A percentile compares a stretch with the other conserved stretches of the same genome.
Conservation (phyloP, 345 rosid species). For the Aegle marmelos region DNA sequence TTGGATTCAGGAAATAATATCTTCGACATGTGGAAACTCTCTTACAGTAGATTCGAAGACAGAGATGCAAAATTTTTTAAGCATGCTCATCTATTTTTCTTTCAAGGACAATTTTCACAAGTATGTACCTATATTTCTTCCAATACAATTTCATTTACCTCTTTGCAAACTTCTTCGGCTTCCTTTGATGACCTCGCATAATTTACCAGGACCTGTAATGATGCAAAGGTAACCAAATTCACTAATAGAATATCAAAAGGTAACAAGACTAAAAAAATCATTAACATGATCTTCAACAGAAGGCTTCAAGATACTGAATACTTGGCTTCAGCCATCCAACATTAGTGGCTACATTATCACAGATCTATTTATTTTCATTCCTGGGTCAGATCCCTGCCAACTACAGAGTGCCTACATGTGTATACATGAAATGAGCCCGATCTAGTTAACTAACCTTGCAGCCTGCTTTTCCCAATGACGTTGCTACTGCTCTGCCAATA, state of each 20-base stretch:
- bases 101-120: background rate
- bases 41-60: background rate
- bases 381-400: background rate
- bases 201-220: conserved; percentile 80
- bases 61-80: background rate
- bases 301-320: background rate
- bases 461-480: conserved; percentile 83
- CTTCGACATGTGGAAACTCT: background rate
- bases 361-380: background rate
- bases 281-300: background rate
- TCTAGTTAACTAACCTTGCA: conserved; percentile 42
- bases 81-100: background rate
- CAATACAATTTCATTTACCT: conserved; percentile 39
- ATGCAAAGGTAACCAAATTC: background rate
- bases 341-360: background rate
- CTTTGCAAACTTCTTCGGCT: conserved; percentile 91
- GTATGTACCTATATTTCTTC: background rate
- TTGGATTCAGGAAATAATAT: background rate
- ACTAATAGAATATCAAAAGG: background rate
- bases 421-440: background rate
- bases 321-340: background rate
- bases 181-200: conserved; percentile 93
- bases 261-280: background rate
- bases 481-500: conserved; percentile 92
- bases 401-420: background rate